A percentile compares a stretch with the other conserved stretches of the same genome.
Evolutionary conservation across 2,329 filamentous ascomycete genomes (phyloP).

Genomic region (Trichoderma pleuroti): DNA sequence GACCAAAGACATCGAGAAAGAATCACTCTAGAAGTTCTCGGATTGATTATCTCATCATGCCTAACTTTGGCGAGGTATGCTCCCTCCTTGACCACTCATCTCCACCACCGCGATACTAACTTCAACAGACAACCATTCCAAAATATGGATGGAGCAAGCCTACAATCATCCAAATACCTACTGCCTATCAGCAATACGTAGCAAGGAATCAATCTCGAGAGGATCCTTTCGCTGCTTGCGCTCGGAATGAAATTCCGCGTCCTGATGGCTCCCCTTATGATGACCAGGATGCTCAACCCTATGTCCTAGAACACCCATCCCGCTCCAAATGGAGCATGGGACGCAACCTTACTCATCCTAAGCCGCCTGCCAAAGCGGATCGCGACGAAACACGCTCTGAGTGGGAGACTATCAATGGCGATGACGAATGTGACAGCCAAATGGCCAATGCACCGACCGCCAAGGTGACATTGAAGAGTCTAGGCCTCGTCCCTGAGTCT

Average conservation of each 20-base stretch:
- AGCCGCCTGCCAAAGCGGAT: not conserved
- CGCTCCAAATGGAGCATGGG: not conserved
- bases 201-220: not conserved
- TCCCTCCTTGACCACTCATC: not conserved
- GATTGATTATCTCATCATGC: not conserved
- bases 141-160: slow-evolving; percentile 9
- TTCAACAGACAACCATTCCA: not conserved
- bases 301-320: slow-evolving; percentile 13
- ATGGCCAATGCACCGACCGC: not conserved
- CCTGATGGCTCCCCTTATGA: not conserved
- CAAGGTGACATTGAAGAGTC: not conserved
- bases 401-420: slow-evolving; percentile 31
- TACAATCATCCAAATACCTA: not conserved
- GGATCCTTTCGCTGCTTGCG: not conserved
- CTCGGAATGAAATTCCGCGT: slow-evolving; percentile 13
- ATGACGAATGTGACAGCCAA: slow-evolving; percentile 25
- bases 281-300: not conserved
- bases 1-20: not conserved
- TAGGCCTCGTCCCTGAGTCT: not conserved
- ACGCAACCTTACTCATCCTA: not conserved
- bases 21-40: not conserved
- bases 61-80: slow-evolving; percentile 1
- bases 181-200: not conserved
- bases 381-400: slow-evolving; percentile 28
- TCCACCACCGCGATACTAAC: not conserved